Percentiles rank a stretch among this genome's conserved stretches.
Evolutionary conservation across 441 rosid species (phyloP).

Genomic region (Raphanus hybrid): DNA sequence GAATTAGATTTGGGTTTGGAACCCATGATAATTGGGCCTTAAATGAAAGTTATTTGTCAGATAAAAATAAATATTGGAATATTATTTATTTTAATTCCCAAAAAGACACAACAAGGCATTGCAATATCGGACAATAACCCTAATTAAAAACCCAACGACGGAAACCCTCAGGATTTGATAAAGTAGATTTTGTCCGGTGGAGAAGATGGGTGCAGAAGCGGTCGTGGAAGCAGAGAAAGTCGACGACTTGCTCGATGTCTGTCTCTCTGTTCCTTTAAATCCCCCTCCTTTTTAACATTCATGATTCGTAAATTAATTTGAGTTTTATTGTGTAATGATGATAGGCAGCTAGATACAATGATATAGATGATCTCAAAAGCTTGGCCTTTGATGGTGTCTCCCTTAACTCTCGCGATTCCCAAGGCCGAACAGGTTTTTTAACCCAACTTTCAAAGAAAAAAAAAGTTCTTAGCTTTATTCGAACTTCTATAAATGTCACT

Average conservation of each 20-base stretch:
- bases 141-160: not conserved
- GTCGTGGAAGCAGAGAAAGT: not conserved
- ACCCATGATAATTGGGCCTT: no score
- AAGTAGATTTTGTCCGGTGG: not conserved
- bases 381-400: conserved; percentile 66
- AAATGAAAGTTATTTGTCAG: no score
- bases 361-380: conserved; percentile 68
- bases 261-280: not conserved
- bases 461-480: not conserved
- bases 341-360: conserved; percentile 84
- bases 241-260: not conserved
- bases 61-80: no score
- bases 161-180: not conserved
- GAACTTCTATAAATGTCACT: not conserved
- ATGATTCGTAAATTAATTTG: not conserved
- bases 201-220: not conserved
- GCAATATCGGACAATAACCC: not conserved
- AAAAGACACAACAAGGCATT: no score
- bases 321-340: no score
- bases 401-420: conserved; percentile 77
- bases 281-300: no score
- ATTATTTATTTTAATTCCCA: no score
- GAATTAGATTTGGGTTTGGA: no score
- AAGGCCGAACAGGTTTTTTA: conserved; percentile 58
- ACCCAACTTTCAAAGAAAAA: no score